Evolutionary conservation across 108 stramenopile species (phyloP).

Genomic region (Conticribra guillardii): DNA sequence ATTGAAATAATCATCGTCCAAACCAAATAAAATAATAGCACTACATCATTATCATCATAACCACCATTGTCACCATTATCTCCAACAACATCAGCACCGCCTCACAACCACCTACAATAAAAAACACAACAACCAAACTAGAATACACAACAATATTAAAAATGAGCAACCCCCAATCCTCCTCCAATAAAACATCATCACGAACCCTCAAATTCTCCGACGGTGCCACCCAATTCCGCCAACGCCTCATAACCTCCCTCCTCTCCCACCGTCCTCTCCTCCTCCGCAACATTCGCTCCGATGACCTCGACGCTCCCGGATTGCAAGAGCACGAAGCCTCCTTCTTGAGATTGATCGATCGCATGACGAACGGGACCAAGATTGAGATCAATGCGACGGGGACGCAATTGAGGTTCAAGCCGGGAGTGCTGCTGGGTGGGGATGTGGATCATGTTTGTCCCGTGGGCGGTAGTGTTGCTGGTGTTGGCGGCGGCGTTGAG

Average conservation of each 20-base stretch:
- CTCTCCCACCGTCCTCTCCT: slow-evolving; percentile 84
- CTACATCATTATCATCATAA: too few relatives aligned
- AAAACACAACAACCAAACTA: too few relatives aligned
- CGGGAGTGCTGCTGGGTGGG: slow-evolving; percentile 94
- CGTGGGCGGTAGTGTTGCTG: slow-evolving; percentile 17
- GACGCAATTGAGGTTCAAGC: slow-evolving; percentile 90
- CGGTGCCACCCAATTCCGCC: slow-evolving; percentile 88
- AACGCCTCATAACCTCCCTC: slow-evolving; percentile 71
- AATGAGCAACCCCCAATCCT: neutral
- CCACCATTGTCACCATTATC: too few relatives aligned
- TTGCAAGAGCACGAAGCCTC: slow-evolving; percentile 86
- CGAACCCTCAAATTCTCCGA: slow-evolving; percentile 75
- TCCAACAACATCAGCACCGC: too few relatives aligned
- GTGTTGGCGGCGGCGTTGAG: neutral
- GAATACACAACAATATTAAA: too few relatives aligned
- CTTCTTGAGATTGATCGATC: slow-evolving; percentile 90
- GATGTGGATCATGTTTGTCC: slow-evolving; percentile 88
- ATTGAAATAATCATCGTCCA: too few relatives aligned
- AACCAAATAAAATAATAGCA: too few relatives aligned
- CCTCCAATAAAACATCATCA: neutral
- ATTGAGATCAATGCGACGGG: slow-evolving; percentile 99
- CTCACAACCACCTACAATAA: too few relatives aligned
- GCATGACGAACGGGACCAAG: slow-evolving; percentile 93
- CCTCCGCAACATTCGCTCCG: slow-evolving; percentile 84
- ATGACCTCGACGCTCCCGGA: slow-evolving; percentile 80